These are phyloP conservation scores for Clavispora carvajalis DNA, from an alignment of 805 yeast genomes.

Conservation along the genomic window DNA sequence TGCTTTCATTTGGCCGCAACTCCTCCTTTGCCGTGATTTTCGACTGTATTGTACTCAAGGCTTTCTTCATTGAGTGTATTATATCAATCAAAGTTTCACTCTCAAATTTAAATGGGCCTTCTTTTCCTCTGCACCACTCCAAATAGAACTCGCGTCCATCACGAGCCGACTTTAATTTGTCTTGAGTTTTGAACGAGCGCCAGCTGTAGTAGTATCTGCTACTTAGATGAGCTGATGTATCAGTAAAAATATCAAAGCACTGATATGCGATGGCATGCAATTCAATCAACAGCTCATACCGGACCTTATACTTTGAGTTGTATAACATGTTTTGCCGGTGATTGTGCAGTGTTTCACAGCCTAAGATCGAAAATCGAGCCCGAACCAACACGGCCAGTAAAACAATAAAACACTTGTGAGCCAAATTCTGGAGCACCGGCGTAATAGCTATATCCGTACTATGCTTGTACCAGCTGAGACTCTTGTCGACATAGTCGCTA, in stretches of 20 bases:
- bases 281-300: slow-evolving; percentile 11
- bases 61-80: not conserved
- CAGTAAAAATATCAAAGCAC: slow-evolving; percentile 9
- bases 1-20: not conserved
- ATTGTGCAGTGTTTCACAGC: slow-evolving; percentile 5
- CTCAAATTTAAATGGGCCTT: slow-evolving; percentile 8
- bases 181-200: slow-evolving; percentile 15
- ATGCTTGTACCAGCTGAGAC: slow-evolving; percentile 4
- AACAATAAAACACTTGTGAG: slow-evolving; percentile 14
- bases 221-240: slow-evolving; percentile 9
- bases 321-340: slow-evolving; percentile 5
- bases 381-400: slow-evolving; percentile 10
- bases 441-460: slow-evolving; percentile 14
- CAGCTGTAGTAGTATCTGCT: slow-evolving; percentile 17
- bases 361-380: slow-evolving; percentile 9
- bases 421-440: slow-evolving; percentile 12
- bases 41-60: not conserved
- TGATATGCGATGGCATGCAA: slow-evolving; percentile 9
- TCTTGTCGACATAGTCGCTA: slow-evolving; percentile 8
- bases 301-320: slow-evolving; percentile 5
- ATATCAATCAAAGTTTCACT: slow-evolving; percentile 5
- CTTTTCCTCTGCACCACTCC: slow-evolving; percentile 13
- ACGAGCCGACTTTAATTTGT: slow-evolving; percentile 6
- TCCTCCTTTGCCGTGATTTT: not conserved
- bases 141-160: slow-evolving; percentile 13